A percentile compares a stretch with the other conserved stretches of the same genome.
Conservation (phyloP, 345 rosid species). For the Bruguiera gymnorhiza region DNA sequence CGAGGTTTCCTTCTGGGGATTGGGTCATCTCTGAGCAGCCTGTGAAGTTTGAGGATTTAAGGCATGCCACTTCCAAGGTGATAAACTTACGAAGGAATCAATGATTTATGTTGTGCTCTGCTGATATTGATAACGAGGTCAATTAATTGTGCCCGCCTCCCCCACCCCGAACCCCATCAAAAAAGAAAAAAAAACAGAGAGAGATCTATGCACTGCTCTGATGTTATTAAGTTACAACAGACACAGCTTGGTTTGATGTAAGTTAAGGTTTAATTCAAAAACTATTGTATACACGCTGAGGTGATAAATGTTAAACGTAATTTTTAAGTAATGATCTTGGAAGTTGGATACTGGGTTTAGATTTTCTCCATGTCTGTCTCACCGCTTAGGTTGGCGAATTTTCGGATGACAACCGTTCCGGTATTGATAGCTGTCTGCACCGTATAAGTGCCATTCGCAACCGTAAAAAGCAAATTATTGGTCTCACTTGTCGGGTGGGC, state of each 20-base stretch:
- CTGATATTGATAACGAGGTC: no score
- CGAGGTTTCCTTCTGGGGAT: conserved; percentile 92
- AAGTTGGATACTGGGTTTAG: conserved; percentile 14
- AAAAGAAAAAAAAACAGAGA: no score
- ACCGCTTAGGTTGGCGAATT: conserved; percentile 77
- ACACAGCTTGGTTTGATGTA: no score
- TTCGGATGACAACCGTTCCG: conserved; percentile 92
- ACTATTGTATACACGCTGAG: no score
- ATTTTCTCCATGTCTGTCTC: conserved; percentile 14
- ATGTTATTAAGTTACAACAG: no score
- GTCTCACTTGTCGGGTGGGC: conserved; percentile 95
- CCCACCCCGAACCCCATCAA: no score
- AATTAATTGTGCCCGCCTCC: no score
- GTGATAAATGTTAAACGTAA: background rate
- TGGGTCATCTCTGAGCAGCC: conserved; percentile 72
- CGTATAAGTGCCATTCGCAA: conserved; percentile 95
- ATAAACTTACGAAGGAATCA: background rate
- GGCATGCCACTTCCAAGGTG: conserved; percentile 79
- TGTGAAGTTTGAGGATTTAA: conserved; percentile 69
- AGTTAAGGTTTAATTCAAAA: no score
- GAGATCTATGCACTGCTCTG: no score
- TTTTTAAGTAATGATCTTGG: background rate
- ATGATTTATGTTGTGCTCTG: no score
- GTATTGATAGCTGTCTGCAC: conserved; percentile 83
- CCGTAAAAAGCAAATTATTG: conserved; percentile 80